phyloP scores from a whole-genome alignment of 768 basidiomycete species.

The Podaxis rugospora region DNA sequence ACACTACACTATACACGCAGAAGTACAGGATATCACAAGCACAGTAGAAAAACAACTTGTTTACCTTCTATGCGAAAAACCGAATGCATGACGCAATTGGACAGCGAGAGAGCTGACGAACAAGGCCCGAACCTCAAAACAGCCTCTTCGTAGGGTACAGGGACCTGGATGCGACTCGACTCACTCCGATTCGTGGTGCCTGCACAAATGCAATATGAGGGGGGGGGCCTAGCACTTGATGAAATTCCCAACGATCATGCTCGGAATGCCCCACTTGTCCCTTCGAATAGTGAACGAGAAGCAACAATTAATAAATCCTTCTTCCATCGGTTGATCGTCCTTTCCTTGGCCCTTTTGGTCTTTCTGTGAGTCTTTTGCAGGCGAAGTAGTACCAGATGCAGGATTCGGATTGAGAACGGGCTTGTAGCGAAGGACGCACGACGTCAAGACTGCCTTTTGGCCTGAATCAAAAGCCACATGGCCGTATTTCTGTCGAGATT shows the following conservation, averaged over 20 bases:
- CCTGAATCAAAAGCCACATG: slow-evolving; percentile 88
- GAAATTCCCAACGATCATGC: slow-evolving; percentile 89
- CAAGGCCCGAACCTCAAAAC: not conserved
- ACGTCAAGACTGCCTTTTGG: slow-evolving; percentile 91
- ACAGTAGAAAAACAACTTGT: not conserved
- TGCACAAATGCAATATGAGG: too few species aligned
- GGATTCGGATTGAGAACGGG: slow-evolving; percentile 46
- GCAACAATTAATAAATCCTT: slow-evolving; percentile 80
- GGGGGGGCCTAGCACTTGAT: slow-evolving; percentile 51
- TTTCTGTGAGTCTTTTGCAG: slow-evolving; percentile 5
- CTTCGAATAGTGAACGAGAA: slow-evolving; percentile 88
- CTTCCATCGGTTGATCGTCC: slow-evolving; percentile 44
- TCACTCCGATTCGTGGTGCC: not conserved
- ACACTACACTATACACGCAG: not conserved
- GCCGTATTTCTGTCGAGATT: slow-evolving; percentile 74
- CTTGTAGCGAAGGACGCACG: slow-evolving; percentile 82
- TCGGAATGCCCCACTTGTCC: slow-evolving; percentile 84
- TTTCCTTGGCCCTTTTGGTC: slow-evolving; percentile 24
- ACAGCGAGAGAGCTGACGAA: not conserved
- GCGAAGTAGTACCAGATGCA: slow-evolving; percentile 9
- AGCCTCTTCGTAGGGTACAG: not conserved
- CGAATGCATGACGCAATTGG: not conserved
- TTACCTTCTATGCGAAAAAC: not conserved
- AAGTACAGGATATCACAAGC: not conserved
- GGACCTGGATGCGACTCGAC: not conserved